Base-by-base conservation (phyloP, 2,329 filamentous ascomycete species). In the Dothidotthia symphoricarpi region DNA sequence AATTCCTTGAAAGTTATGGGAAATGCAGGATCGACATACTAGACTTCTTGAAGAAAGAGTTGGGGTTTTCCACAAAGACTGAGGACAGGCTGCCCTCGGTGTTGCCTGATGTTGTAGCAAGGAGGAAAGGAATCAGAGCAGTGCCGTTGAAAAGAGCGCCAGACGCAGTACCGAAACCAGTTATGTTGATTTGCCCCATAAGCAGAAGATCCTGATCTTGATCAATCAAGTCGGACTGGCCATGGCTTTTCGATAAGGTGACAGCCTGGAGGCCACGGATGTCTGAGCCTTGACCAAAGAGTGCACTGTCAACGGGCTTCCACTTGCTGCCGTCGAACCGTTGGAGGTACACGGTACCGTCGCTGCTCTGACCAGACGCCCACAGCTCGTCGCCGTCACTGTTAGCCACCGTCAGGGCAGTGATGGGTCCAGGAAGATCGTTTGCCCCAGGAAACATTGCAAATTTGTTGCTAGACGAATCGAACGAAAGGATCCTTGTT, bases 101-200 rank as follows among this genome's bases (percentile, higher is more conserved):
- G 41, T 81, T 81, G 55, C 81, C 75, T 10, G 76, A 69, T 32
- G 54, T 84, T 30, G 81, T 85, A 2, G 90, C 86, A 28, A 98
- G 77, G 27, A 88, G 78, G 64, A 91, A 95, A 0, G 93, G 91
- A 34, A 75, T 75, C 61, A 91, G 82, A 3, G 74, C 71, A 9
- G 82, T 88, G 55, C 93, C 93, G 59, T 97, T 88, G 72, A 86
- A 98, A 17, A 96, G 72, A 6, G 83, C 91, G 7, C 88, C 89
- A 11, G 91, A 95, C 5, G 85, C 88, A 40, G 82, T 83, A 41
- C 91, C 90, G 60, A 89, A 89, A 32, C 72, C 71, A 0, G 85
- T 80, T 13, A 97, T 75, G 49, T 81, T 77, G 51, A 98, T 80
- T 36, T 85, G 80, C 26, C 93, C 93, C n/a, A 88, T 88, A 33